Evolutionary conservation across 208 protist species (phyloP).

Genomic region (Trypanosoma lewisi): DNA sequence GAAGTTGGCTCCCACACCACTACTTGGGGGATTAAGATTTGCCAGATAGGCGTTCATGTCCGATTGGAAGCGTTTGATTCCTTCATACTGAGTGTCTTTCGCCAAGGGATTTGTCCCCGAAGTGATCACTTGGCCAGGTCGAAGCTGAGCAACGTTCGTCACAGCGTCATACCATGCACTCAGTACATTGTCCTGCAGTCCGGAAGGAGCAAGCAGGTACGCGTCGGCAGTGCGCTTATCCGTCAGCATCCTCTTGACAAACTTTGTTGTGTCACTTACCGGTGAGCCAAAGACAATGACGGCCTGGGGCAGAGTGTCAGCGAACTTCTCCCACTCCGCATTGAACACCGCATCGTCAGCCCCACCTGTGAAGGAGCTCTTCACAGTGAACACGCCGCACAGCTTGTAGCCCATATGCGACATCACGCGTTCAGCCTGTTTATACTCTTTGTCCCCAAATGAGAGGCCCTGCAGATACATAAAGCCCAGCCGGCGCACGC

Average conservation of each 20-base stretch:
- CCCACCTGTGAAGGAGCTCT: no score
- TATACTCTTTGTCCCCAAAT: no score
- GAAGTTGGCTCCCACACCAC: constrained; percentile 15
- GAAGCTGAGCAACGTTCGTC: background rate
- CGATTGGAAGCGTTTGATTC: constrained; percentile 23
- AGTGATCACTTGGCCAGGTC: constrained; percentile 22
- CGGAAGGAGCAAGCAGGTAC: constrained; percentile 14
- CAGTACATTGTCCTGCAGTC: background rate
- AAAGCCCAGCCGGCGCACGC: constrained; percentile 25
- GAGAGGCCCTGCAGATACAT: constrained; percentile 42
- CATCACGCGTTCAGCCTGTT: no score
- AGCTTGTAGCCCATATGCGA: no score
- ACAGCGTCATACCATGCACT: background rate
- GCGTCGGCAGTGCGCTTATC: constrained; percentile 15
- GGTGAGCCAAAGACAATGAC: constrained; percentile 22
- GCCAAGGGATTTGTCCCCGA: constrained; percentile 26
- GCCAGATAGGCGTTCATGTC: constrained; percentile 14
- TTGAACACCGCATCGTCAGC: background rate
- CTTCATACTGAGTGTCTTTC: constrained; percentile 13
- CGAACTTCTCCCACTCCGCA: constrained; percentile 10
- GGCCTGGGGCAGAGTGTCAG: constrained; percentile 8
- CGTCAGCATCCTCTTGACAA: constrained; percentile 16
- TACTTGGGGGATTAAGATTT: background rate
- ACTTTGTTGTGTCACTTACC: background rate
- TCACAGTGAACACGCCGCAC: no score